Base-by-base conservation (phyloP, 2,329 filamentous ascomycete genomes). In the Aureobasidium sp. region DNA sequence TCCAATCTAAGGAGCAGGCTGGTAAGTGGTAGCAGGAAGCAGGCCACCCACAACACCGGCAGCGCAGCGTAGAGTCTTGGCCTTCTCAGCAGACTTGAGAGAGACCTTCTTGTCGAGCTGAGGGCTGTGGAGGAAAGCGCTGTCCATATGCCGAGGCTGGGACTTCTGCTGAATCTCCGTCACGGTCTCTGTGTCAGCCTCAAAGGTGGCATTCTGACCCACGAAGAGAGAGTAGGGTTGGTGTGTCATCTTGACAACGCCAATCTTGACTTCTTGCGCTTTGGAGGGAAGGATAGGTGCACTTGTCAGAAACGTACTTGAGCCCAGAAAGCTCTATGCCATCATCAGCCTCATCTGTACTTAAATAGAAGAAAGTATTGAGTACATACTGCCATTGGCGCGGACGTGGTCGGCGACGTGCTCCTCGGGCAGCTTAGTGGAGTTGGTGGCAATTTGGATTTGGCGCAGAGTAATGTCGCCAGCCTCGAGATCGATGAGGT, bases 401-500 rank as follows among this genome's bases (percentile, higher is more conserved):
- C 29, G 29, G 24, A 27, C 10, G n/a, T 34, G 26, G 20, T 50
- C 27, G 5, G 29, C 52, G 9, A 46, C 15, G 34, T 62, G 63
- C 52, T 64, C 59, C 53, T 64, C 59, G 32, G 63, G 63, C 4
- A 52, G 43, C 51, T 43, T 51, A 24, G 17, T 46, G 20, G 59
- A 52, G 17, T 44, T 36, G 27, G 57, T 27, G 24, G 57, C 57
- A 15, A 37, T 26, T 15, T 59, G 55, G 24, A 59, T 47, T 32
- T 48, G 55, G 5, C 20, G 29, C 0, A 59, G 29, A 4, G 29
- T 59, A 20, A 59, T 43, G 29, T 34, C 5, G 37, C 53, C 53
- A 10, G 17, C 15, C 34, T 59, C 39, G 17, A 39, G 41, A 5
- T 37, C 41, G 41, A 20, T 26, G 2, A 46, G 9, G 50, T 56